Evolutionary conservation across 2,329 filamentous ascomycete species (phyloP).

Genomic region (Cylindrodendrum hubeiense): DNA sequence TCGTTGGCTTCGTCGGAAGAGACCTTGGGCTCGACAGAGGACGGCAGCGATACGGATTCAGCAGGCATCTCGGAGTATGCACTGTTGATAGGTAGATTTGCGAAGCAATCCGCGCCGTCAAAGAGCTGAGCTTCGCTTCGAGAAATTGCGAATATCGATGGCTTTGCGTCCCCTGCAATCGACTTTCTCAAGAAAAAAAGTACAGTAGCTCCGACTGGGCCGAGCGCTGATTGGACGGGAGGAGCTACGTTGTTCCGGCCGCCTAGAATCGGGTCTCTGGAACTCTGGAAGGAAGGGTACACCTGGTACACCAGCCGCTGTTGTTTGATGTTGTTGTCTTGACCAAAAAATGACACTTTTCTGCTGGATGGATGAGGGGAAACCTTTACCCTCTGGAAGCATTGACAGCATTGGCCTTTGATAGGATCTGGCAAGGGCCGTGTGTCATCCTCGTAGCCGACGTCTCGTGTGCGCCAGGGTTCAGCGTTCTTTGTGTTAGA

Average conservation of each 20-base stretch:
- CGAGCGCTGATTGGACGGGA: conserved; percentile 37
- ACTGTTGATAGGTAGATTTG: conserved; percentile 29
- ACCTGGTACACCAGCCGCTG: conserved; percentile 11
- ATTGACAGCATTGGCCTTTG: conserved; percentile 4
- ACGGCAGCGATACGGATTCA: conserved; percentile 25
- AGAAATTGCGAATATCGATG: conserved; percentile 31
- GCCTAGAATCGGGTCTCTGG: neutral
- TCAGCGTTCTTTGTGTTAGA: conserved; percentile 30
- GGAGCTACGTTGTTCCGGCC: conserved; percentile 44
- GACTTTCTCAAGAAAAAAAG: conserved; percentile 37
- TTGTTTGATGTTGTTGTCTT: conserved; percentile 9
- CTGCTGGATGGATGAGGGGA: conserved; percentile 3
- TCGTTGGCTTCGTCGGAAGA: conserved; percentile 37
- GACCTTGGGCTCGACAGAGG: conserved; percentile 6
- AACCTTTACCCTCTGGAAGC: conserved; percentile 5
- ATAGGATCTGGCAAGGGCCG: conserved; percentile 15
- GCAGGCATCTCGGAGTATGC: conserved; percentile 40
- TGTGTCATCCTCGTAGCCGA: conserved; percentile 25
- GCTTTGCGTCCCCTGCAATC: conserved; percentile 26
- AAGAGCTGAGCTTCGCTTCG: conserved; percentile 13
- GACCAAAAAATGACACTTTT: neutral
- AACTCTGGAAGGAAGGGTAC: conserved; percentile 9
- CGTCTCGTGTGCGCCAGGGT: conserved; percentile 40
- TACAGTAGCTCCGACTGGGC: conserved; percentile 19
- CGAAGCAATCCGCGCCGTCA: conserved; percentile 33